Conservation (phyloP, 2,329 filamentous ascomycete genomes). For the Acarospora socialis region DNA sequence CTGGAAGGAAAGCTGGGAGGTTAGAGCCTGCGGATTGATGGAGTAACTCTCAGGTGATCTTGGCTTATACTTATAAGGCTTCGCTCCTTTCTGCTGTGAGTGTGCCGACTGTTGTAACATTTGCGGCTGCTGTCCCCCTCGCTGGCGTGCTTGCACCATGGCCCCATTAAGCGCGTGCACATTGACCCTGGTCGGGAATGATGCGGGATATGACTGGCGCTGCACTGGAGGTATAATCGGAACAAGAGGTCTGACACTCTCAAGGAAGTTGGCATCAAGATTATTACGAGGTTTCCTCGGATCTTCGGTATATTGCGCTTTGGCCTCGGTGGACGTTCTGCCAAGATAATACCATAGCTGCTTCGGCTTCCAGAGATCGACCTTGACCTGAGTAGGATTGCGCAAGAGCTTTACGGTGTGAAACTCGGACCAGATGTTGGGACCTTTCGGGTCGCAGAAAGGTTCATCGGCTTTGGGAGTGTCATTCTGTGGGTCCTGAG, state of each 20-base stretch:
- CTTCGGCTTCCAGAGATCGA: constrained; percentile 58
- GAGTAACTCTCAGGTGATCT: too few species aligned
- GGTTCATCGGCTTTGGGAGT: constrained; percentile 20
- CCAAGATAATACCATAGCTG: constrained; percentile 84
- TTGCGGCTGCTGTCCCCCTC: too few species aligned
- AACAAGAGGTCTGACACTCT: constrained; percentile 26
- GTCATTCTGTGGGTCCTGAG: constrained; percentile 17
- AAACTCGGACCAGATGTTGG: constrained; percentile 69
- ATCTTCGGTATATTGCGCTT: constrained; percentile 80
- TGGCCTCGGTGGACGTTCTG: constrained; percentile 73
- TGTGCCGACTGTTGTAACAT: too few species aligned
- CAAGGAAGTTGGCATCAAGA: constrained; percentile 35
- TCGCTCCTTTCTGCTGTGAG: too few species aligned
- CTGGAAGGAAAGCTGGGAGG: too few species aligned
- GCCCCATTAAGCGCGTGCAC: not conserved
- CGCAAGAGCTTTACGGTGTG: constrained; percentile 42
- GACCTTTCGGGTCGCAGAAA: constrained; percentile 31
- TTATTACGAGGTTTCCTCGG: constrained; percentile 36
- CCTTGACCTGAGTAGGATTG: constrained; percentile 49
- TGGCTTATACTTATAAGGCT: too few species aligned
- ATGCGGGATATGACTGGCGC: constrained; percentile 5
- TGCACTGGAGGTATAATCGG: constrained; percentile 13
- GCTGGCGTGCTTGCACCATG: too few species aligned
- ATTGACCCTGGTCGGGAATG: constrained; percentile 5
- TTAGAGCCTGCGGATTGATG: too few species aligned